These are phyloP conservation scores for Pseudocercospora fijiensis DNA, from an alignment of 2,329 filamentous ascomycete species.

Conservation along the genomic window DNA sequence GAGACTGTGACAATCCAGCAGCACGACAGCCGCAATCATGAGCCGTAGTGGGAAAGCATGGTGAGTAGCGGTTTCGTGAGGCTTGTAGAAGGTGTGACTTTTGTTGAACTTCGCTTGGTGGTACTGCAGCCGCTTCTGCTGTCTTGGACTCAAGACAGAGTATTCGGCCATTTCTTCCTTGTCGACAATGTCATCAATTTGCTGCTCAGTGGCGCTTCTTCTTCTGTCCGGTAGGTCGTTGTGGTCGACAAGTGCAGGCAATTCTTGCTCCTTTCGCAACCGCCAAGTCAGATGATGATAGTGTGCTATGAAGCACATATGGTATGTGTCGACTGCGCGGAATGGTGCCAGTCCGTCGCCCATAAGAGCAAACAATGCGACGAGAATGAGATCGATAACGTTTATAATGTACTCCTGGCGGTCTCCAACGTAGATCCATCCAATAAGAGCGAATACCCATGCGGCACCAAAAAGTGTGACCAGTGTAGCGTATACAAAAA, in stretches of 20 bases:
- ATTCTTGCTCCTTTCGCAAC: conserved; percentile 56
- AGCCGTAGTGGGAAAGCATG: conserved; percentile 72
- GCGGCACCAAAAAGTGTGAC: conserved; percentile 83
- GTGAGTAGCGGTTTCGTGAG: conserved; percentile 80
- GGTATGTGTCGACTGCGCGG: conserved; percentile 77
- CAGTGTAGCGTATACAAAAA: conserved; percentile 77
- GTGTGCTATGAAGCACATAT: conserved; percentile 78
- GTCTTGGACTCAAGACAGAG: conserved; percentile 62
- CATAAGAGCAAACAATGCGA: conserved; percentile 62
- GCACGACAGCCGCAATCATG: conserved; percentile 72
- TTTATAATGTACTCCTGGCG: conserved; percentile 62
- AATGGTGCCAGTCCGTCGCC: conserved; percentile 67
- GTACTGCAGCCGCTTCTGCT: conserved; percentile 69
- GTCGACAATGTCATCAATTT: conserved; percentile 42
- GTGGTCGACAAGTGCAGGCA: conserved; percentile 64
- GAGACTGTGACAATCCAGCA: conserved; percentile 76
- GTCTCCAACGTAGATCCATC: conserved; percentile 79
- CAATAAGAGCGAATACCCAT: conserved; percentile 87
- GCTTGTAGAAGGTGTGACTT: conserved; percentile 86
- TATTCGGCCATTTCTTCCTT: conserved; percentile 53
- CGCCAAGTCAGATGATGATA: conserved; percentile 69
- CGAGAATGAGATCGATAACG: conserved; percentile 58
- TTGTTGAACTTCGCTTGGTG: conserved; percentile 78
- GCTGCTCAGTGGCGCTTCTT: conserved; percentile 19
- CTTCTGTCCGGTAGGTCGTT: conserved; percentile 62